These are phyloP conservation scores for Epichloe festucae DNA, from an alignment of 2,329 filamentous ascomycete genomes.

Conservation along the genomic window DNA sequence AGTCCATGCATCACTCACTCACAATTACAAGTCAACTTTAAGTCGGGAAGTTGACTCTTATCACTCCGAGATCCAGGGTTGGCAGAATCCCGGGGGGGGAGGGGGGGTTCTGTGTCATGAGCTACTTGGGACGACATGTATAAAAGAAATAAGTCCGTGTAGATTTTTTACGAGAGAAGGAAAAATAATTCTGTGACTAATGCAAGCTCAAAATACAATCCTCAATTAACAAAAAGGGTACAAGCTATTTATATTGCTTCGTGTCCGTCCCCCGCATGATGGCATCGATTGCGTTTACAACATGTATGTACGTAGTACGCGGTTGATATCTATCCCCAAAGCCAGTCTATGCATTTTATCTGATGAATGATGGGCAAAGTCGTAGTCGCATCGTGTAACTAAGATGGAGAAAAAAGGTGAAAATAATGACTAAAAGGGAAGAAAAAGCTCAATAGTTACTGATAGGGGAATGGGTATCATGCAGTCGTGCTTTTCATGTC, in stretches of 20 bases:
- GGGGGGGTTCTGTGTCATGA: conserved; percentile 8
- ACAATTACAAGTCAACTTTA: background rate
- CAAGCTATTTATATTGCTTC: too few species aligned
- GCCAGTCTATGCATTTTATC: background rate
- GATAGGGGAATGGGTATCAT: conserved; percentile 4
- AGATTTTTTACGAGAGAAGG: conserved; percentile 6
- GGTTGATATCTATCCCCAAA: conserved; percentile 7
- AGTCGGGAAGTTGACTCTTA: background rate
- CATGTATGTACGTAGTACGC: conserved; percentile 13
- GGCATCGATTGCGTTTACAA: background rate
- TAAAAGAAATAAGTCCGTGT: conserved; percentile 8
- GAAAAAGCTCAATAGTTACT: background rate
- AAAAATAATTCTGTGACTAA: conserved; percentile 15
- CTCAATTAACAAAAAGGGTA: background rate
- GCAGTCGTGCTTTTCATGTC: conserved; percentile 1
- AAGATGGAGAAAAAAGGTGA: background rate
- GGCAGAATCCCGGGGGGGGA: conserved; percentile 3
- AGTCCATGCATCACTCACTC: background rate
- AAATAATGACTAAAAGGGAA: background rate
- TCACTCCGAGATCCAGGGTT: conserved; percentile 5
- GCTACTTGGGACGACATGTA: conserved; percentile 11
- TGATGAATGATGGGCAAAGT: background rate
- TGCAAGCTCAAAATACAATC: conserved; percentile 12
- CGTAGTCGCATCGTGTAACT: background rate
- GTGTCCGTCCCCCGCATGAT: background rate